Base-by-base conservation (phyloP, 345 rosid species). In the Toxicodendron radicans region DNA sequence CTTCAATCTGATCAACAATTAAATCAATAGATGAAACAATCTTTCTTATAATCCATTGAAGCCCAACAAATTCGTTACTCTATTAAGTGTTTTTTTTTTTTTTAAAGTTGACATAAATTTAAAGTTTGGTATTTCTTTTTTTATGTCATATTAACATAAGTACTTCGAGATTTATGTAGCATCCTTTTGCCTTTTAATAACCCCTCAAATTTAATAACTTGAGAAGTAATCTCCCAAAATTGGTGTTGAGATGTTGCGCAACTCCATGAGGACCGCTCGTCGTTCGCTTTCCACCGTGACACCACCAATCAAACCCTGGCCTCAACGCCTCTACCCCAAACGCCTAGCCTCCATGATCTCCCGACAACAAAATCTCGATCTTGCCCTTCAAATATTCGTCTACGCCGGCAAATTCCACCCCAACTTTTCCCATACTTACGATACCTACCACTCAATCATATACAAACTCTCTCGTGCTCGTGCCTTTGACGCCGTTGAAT, bases 221-320 rank as follows among this genome's bases (percentile, higher is more conserved):
- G 6, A 30, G 20, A 6, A 46, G 23, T 7, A 38, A 7, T 66
- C 67, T 64, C 52, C 18, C n/a, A 13, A 16, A 38, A 35, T 14
- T 43, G 52, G n/a, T 23, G 73, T 9, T 38, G 65, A 23, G 41
- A 74, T 74, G 82, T 58, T 59, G 56, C 58, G 51, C 14, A n/a
- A 38, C 9, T 33, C 80, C 21, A 41, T 66, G 58, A 18, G 68
- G 70, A 17, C 65, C 18, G 68, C n/a, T 59, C 66, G 67, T 51
- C 56, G 68, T 14, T 71, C 74, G 9, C 51, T 62, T 58, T 82
- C 71, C 83, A 83, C 79, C 1, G 90, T 87, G 46, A 85, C 88
- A 0, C 98, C 97, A 0, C 98, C 97, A 68, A 85, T 94, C 80
- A 88, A 84, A 79, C 93, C 89, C 8, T 94, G 98, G 98, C 98